These are phyloP conservation scores for Gaultheria prostrata DNA, from an alignment of 148 eudicot species.

Conservation along the genomic window DNA sequence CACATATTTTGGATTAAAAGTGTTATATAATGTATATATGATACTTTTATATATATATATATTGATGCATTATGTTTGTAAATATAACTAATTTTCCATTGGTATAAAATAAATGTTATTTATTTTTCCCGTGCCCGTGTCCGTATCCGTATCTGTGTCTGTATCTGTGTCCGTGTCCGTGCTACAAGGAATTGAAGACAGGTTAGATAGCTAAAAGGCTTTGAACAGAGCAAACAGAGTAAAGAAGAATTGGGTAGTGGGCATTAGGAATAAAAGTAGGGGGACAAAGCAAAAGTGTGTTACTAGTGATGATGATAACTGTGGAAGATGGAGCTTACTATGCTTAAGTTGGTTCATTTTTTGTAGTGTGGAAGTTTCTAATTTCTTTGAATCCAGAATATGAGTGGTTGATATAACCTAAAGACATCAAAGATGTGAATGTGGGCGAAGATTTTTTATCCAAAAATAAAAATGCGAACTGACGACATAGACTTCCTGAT, in stretches of 20 bases:
- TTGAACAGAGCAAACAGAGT: conserved; percentile 13
- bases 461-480: too few species aligned
- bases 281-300: conserved; percentile 10
- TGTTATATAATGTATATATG: too few species aligned
- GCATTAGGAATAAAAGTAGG: not conserved
- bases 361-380: not conserved
- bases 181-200: conserved; percentile 6
- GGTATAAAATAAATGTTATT: too few species aligned
- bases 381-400: not conserved
- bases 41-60: too few species aligned
- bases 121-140: too few species aligned
- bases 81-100: too few species aligned
- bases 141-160: too few species aligned
- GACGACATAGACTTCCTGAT: too few species aligned
- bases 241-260: conserved; percentile 14
- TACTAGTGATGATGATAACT: conserved; percentile 5
- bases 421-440: not conserved
- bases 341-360: not conserved
- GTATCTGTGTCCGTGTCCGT: too few species aligned
- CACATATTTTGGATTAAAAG: too few species aligned
- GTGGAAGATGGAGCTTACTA: conserved; percentile 14
- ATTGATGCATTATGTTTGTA: too few species aligned
- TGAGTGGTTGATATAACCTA: not conserved
- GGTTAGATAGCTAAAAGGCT: conserved; percentile 10
- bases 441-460: not conserved